Percentiles rank a stretch among this genome's conserved stretches.
Conservation (phyloP, 495 filamentous ascomycete genomes). For the Annulohypoxylon moriforme region DNA sequence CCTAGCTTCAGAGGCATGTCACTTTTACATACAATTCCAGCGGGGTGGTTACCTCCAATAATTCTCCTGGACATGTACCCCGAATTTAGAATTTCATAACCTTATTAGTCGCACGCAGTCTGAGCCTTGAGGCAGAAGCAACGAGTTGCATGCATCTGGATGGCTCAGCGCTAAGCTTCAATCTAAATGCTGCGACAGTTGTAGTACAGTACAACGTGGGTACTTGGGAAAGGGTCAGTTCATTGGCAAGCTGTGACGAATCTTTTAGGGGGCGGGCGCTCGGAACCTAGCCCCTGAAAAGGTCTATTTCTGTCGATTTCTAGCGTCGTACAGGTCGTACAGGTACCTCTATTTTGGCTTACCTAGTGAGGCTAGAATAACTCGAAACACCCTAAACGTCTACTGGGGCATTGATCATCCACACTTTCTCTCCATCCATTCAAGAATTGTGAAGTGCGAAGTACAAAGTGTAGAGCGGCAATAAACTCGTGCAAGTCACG, state of each 20-base stretch:
- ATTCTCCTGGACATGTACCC: conserved; percentile 1
- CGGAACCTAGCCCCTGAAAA: conserved; percentile 14
- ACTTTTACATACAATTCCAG: background rate
- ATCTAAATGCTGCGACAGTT: conserved; percentile 39
- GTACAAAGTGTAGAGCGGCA: background rate
- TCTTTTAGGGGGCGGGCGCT: conserved; percentile 25
- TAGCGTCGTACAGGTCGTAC: conserved; percentile 13
- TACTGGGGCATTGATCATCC: conserved; percentile 36
- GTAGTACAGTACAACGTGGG: conserved; percentile 27
- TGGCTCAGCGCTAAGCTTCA: conserved; percentile 42
- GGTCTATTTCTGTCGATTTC: conserved; percentile 11
- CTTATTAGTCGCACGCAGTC: conserved; percentile 25
- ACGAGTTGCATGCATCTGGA: conserved; percentile 31
- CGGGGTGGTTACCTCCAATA: background rate
- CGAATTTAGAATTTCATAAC: conserved; percentile 17
- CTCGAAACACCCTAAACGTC: conserved; percentile 41
- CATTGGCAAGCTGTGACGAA: conserved; percentile 15
- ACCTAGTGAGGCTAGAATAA: conserved; percentile 31
- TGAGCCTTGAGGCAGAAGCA: conserved; percentile 29
- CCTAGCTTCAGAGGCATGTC: background rate
- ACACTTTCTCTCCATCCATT: conserved; percentile 13
- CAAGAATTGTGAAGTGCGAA: background rate
- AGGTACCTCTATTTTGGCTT: conserved; percentile 22
- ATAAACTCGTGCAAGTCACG: conserved; percentile 15
- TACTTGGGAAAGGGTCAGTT: conserved; percentile 6